Conservation (phyloP, 305 asterid species). For the Fraxinus platypoda region DNA sequence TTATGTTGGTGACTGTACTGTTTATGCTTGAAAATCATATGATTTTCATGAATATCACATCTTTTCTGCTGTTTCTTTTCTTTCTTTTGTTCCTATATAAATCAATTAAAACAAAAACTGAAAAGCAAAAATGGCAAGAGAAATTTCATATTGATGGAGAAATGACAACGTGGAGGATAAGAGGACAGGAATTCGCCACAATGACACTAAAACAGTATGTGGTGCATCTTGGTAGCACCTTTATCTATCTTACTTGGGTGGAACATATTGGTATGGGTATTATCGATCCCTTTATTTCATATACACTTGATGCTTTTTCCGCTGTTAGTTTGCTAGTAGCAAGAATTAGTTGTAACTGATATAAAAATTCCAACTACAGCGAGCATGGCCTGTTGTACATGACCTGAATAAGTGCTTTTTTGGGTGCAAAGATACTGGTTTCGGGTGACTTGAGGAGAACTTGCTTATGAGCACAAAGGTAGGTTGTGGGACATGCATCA, state of each 20-base stretch:
- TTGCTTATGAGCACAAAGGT: not conserved
- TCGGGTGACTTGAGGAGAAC: not conserved
- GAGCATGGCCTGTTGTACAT: not conserved
- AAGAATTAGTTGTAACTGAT: not conserved
- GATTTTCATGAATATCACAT: not conserved
- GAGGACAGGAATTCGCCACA: constrained; percentile 6
- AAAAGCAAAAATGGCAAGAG: not conserved
- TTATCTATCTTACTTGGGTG: not conserved
- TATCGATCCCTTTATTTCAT: not conserved
- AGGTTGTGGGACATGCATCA: not conserved
- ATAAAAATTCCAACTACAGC: not conserved
- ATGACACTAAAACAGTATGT: not conserved
- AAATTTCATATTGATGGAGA: not conserved
- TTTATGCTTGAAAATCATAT: not conserved
- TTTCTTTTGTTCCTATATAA: not conserved
- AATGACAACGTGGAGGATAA: constrained; percentile 14
- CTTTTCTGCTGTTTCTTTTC: not conserved
- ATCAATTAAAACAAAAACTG: not conserved
- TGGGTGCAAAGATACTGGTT: not conserved
- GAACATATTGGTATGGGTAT: not conserved
- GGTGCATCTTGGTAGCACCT: constrained; percentile 7
- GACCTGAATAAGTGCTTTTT: not conserved
- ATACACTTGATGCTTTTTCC: not conserved
- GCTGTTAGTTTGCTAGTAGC: not conserved
- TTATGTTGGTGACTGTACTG: not conserved